phyloP scores from a whole-genome alignment of 1,284 basidiomycete genomes.

The Tylopilus sp. region DNA sequence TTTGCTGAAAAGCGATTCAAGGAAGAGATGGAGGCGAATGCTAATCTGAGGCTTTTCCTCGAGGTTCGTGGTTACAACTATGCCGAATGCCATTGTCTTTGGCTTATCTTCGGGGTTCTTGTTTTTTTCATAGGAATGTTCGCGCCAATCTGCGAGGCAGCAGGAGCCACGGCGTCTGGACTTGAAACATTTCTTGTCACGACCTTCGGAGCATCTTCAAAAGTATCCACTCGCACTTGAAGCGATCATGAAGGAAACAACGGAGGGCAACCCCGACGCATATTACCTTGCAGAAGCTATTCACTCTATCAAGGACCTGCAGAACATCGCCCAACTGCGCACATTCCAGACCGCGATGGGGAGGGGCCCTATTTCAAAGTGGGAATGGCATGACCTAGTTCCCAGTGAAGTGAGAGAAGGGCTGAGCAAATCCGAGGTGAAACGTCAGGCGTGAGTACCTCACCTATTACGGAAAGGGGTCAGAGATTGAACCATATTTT shows the following conservation, averaged over 20 bases:
- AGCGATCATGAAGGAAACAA: slow-evolving; percentile 81
- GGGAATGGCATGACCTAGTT: slow-evolving; percentile 89
- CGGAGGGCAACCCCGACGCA: slow-evolving; percentile 70
- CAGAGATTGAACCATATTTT: slow-evolving; percentile 1
- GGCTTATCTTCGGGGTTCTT: slow-evolving; percentile 7
- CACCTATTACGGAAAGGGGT: background rate
- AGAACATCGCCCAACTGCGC: slow-evolving; percentile 71
- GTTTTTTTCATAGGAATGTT: slow-evolving; percentile 41
- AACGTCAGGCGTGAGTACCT: slow-evolving; percentile 80
- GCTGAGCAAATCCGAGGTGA: slow-evolving; percentile 74
- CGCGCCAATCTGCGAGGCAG: slow-evolving; percentile 57
- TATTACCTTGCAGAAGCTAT: slow-evolving; percentile 78
- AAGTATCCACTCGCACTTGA: slow-evolving; percentile 87
- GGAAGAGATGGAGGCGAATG: slow-evolving; percentile 80
- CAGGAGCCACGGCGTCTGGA: slow-evolving; percentile 78
- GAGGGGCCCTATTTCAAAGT: slow-evolving; percentile 66
- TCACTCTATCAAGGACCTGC: slow-evolving; percentile 72
- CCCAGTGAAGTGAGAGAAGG: slow-evolving; percentile 58
- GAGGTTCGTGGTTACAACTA: slow-evolving; percentile 54
- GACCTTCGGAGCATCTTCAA: slow-evolving; percentile 86
- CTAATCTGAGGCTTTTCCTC: slow-evolving; percentile 82
- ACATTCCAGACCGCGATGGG: slow-evolving; percentile 88
- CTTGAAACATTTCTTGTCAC: slow-evolving; percentile 81
- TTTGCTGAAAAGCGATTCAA: slow-evolving; percentile 83
- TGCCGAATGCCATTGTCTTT: background rate